Conservation (phyloP, 148 eudicot genomes). For the Silene uniflora region DNA sequence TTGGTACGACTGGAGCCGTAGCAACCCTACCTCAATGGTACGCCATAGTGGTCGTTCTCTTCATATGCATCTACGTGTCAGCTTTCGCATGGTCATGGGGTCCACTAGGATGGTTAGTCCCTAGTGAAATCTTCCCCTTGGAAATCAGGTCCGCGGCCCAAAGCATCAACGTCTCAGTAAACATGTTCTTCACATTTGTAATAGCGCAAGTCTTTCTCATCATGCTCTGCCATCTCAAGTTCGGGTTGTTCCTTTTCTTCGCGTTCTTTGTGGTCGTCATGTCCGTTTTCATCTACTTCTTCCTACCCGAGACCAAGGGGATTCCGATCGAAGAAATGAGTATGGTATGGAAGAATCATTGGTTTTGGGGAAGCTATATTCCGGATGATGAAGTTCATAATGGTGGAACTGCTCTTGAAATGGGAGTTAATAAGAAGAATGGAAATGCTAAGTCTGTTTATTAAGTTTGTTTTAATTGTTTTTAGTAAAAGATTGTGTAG, state of each 20-base stretch:
- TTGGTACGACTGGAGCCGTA: constrained; percentile 38
- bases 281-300: constrained; percentile 28
- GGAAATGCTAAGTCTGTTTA: no score
- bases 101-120: constrained; percentile 66
- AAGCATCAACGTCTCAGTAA: constrained; percentile 50
- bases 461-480: no score
- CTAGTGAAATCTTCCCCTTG: constrained; percentile 62
- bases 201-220: constrained; percentile 52
- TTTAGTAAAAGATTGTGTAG: no score
- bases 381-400: neutral
- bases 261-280: constrained; percentile 46
- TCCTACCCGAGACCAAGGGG: no score
- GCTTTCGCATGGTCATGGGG: constrained; percentile 91
- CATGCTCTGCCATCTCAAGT: constrained; percentile 60
- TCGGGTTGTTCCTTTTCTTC: constrained; percentile 54
- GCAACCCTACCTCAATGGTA: constrained; percentile 44
- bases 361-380: constrained; percentile 21
- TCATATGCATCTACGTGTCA: constrained; percentile 66
- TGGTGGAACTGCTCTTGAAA: neutral
- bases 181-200: constrained; percentile 60
- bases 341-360: no score
- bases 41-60: constrained; percentile 48
- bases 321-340: no score
- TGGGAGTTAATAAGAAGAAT: no score
- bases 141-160: constrained; percentile 64